Percentiles rank a stretch among this genome's conserved stretches.
Conservation (phyloP, 2,329 filamentous ascomycete species). For the Neopestalotiopsis sp. region DNA sequence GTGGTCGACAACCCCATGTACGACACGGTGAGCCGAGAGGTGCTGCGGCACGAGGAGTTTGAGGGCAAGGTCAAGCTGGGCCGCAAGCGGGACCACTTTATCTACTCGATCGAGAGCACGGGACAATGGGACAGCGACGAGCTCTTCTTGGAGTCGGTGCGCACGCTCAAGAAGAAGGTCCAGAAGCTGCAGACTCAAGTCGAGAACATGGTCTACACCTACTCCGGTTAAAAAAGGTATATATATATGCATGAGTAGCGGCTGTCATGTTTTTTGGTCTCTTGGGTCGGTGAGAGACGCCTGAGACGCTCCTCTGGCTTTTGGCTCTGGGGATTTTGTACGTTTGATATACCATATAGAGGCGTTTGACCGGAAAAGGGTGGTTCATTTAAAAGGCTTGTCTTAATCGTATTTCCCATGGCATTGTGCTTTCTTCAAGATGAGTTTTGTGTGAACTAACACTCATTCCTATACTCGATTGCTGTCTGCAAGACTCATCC, state of each 20-base stretch:
- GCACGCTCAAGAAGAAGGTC: conserved; percentile 85
- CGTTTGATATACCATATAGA: conserved; percentile 17
- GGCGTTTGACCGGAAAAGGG: conserved; percentile 17
- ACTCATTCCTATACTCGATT: too few species aligned
- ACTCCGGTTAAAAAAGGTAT: conserved; percentile 23
- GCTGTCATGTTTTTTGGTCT: background rate
- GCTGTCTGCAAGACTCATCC: too few species aligned
- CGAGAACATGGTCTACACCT: conserved; percentile 61
- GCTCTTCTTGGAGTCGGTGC: conserved; percentile 89
- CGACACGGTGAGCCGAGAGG: conserved; percentile 94
- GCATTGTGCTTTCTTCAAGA: background rate
- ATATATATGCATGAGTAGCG: background rate
- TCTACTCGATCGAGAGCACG: conserved; percentile 93
- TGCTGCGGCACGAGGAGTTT: conserved; percentile 89
- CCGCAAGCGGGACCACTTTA: conserved; percentile 91
- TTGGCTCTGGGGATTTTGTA: background rate
- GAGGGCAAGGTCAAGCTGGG: conserved; percentile 94
- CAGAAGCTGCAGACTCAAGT: conserved; percentile 74
- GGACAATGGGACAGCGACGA: conserved; percentile 95
- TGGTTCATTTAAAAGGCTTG: background rate
- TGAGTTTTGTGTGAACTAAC: background rate
- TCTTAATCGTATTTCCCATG: background rate
- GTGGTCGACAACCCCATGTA: conserved; percentile 88
- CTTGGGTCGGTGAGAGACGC: too few species aligned
- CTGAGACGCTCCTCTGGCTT: too few species aligned